phyloP scores from a whole-genome alignment of 2,329 filamentous ascomycete species.

The Stemphylium vesicarium region DNA sequence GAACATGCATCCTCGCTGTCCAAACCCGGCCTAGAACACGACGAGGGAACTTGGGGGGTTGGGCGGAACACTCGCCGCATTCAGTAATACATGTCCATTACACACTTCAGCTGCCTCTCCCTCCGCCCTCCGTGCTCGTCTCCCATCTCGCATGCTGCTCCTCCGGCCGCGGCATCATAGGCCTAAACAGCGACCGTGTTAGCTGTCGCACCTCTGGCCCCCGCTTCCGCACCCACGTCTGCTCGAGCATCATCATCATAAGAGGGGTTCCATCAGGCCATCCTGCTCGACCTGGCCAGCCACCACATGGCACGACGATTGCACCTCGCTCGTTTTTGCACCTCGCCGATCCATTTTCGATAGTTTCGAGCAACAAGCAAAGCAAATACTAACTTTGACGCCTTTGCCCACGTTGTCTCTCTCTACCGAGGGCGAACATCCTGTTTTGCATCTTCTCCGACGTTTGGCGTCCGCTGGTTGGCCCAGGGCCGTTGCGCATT shows the following conservation, averaged over 20 bases:
- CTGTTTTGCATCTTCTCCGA: constrained; percentile 19
- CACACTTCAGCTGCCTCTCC: not conserved
- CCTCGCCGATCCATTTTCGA: not conserved
- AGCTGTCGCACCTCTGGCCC: constrained; percentile 9
- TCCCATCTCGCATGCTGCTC: not conserved
- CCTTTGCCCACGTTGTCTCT: not conserved
- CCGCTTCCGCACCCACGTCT: constrained; percentile 8
- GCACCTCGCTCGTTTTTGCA: not conserved
- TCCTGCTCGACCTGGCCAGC: not conserved
- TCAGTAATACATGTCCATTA: not conserved
- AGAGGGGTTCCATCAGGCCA: not conserved
- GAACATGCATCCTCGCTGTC: not conserved
- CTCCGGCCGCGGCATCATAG: not conserved
- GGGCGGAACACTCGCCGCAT: not conserved
- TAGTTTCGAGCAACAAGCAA: not conserved
- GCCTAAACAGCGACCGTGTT: constrained; percentile 6
- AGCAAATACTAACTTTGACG: not conserved
- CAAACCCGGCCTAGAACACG: constrained; percentile 3
- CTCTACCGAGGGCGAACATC: not conserved
- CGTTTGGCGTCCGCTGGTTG: constrained; percentile 4
- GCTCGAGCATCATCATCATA: not conserved
- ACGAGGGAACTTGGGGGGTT: not conserved
- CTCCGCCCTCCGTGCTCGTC: no score
- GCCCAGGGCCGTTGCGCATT: no score
- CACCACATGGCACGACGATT: not conserved